Evolutionary conservation across 1,139 yeast species (phyloP).

Genomic region (Magnusiomyces tetraspermus): DNA sequence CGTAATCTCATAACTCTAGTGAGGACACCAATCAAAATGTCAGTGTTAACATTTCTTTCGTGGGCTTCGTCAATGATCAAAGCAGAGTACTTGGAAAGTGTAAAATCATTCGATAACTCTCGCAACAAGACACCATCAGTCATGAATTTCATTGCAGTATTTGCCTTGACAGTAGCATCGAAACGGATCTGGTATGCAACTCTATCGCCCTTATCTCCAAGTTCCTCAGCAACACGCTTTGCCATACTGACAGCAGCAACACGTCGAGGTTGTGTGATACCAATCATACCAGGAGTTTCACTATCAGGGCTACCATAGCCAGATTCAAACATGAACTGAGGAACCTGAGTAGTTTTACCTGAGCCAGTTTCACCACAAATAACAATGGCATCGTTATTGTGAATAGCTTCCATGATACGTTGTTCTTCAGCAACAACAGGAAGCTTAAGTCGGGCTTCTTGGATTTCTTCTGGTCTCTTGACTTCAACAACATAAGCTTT

Average conservation of each 20-base stretch:
- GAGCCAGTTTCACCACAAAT: conserved; percentile 98
- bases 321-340: conserved; percentile 83
- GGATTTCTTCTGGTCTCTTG: conserved; percentile 54
- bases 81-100: conserved; percentile 71
- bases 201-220: conserved; percentile 65
- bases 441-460: conserved; percentile 53
- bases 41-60: conserved; percentile 92
- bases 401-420: conserved; percentile 88
- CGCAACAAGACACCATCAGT: conserved; percentile 95
- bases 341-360: conserved; percentile 96
- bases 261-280: conserved; percentile 94
- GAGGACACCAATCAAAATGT: conserved; percentile 86
- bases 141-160: conserved; percentile 88
- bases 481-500: conserved; percentile 64
- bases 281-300: conserved; percentile 83
- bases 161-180: conserved; percentile 59
- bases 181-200: conserved; percentile 92
- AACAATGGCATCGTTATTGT: conserved; percentile 82
- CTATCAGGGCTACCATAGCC: conserved; percentile 67
- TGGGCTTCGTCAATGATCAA: conserved; percentile 95
- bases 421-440: conserved; percentile 94
- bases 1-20: conserved; percentile 80
- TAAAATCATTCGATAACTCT: conserved; percentile 84
- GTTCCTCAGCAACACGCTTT: conserved; percentile 69
- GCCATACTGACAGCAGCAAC: conserved; percentile 99